Conservation (phyloP, 2,329 filamentous ascomycete genomes). For the Xylaria sp. region DNA sequence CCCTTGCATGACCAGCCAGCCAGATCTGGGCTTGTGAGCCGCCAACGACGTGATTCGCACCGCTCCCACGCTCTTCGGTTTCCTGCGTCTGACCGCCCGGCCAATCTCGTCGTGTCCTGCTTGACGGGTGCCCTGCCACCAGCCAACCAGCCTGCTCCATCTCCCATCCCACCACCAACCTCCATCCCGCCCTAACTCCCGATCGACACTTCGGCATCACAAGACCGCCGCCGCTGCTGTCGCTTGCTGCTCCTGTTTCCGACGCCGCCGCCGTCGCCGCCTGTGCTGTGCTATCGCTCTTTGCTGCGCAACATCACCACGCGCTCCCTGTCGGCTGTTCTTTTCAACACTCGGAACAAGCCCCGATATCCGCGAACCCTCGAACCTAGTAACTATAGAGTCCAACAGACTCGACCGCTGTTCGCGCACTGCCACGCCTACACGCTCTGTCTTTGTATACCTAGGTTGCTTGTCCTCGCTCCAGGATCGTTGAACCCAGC, state of each 20-base stretch:
- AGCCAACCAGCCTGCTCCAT: conserved; percentile 45
- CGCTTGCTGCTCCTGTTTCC: neutral
- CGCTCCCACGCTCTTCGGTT: conserved; percentile 40
- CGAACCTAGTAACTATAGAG: neutral
- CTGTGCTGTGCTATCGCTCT: conserved; percentile 9
- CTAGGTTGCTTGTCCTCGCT: conserved; percentile 18
- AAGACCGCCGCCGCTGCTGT: conserved; percentile 2
- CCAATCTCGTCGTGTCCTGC: conserved; percentile 47
- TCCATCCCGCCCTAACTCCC: conserved; percentile 35
- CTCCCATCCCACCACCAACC: conserved; percentile 39
- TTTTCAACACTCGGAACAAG: neutral
- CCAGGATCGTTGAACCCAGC: conserved; percentile 34
- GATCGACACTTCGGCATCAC: conserved; percentile 35
- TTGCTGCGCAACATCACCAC: conserved; percentile 27
- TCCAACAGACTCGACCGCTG: conserved; percentile 4
- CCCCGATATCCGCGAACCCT: neutral
- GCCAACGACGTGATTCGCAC: conserved; percentile 39
- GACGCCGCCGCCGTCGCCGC: neutral
- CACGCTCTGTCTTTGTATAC: conserved; percentile 22
- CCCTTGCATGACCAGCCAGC: conserved; percentile 23
- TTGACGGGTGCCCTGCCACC: conserved; percentile 42
- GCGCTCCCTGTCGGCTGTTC: conserved; percentile 4
- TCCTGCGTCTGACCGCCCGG: conserved; percentile 48
- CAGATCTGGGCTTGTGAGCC: conserved; percentile 40
- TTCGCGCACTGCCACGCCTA: conserved; percentile 14